These are phyloP conservation scores for Physcomitrellopsis africana DNA, from an alignment of 225 moss, liverwort and hornwort species.

Conservation along the genomic window DNA sequence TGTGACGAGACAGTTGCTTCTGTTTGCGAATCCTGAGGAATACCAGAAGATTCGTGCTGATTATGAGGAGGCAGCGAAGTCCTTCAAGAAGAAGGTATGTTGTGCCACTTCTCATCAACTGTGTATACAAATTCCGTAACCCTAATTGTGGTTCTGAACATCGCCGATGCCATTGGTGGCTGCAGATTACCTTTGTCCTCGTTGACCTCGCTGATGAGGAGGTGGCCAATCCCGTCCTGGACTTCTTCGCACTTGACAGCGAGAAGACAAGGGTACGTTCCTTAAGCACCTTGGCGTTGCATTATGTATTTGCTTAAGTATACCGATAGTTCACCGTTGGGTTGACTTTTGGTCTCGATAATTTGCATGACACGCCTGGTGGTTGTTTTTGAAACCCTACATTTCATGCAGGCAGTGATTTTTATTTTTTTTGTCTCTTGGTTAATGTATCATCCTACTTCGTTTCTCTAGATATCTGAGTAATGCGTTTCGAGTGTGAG, in stretches of 20 bases:
- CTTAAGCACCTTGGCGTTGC: background rate
- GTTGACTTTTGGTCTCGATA: too few species aligned
- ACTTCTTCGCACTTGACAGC: constrained; percentile 64
- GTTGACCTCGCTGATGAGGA: constrained; percentile 74
- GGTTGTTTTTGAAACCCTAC: too few species aligned
- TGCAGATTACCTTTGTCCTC: constrained; percentile 83
- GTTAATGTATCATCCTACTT: too few species aligned
- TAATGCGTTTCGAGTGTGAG: too few species aligned
- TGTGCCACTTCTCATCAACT: background rate
- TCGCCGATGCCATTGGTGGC: background rate
- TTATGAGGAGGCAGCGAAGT: constrained; percentile 67
- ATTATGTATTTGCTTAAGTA: too few species aligned
- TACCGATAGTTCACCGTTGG: too few species aligned
- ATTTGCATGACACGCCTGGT: too few species aligned
- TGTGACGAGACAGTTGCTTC: constrained; percentile 75
- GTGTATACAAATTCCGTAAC: background rate
- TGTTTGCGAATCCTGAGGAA: constrained; percentile 65
- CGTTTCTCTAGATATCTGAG: too few species aligned
- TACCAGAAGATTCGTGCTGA: constrained; percentile 51
- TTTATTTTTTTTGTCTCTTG: too few species aligned
- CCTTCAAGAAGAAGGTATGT: constrained; percentile 70
- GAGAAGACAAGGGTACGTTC: constrained; percentile 60
- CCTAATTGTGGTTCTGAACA: constrained; percentile 5
- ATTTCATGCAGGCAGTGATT: too few species aligned
- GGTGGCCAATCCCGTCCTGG: constrained; percentile 61